Evolutionary conservation across 495 filamentous ascomycete species (phyloP).

Genomic region (Xylaria venustula): DNA sequence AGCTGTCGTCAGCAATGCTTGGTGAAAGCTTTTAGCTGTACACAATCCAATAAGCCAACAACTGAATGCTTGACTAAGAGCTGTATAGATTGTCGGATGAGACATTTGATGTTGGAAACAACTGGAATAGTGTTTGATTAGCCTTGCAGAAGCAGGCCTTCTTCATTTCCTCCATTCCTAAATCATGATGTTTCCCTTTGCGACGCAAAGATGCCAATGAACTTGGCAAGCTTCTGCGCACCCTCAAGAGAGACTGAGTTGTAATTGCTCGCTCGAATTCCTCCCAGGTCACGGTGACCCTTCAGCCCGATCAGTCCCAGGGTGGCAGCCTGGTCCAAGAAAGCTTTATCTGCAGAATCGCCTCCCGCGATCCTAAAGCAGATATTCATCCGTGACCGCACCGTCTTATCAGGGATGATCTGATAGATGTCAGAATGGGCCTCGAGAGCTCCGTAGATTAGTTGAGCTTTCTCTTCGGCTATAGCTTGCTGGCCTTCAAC

Average conservation of each 20-base stretch:
- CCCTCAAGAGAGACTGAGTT: slow-evolving; percentile 53
- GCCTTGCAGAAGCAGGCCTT: too few species aligned
- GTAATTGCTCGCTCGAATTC: slow-evolving; percentile 57
- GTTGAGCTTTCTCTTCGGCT: slow-evolving; percentile 60
- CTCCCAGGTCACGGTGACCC: slow-evolving; percentile 69
- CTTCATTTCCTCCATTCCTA: too few species aligned
- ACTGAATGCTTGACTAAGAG: too few species aligned
- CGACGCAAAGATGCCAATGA: slow-evolving; percentile 54
- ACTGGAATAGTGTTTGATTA: too few species aligned
- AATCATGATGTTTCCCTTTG: too few species aligned
- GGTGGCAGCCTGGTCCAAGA: slow-evolving; percentile 63
- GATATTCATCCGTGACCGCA: slow-evolving; percentile 79
- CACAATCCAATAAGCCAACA: too few species aligned
- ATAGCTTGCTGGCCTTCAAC: slow-evolving; percentile 61
- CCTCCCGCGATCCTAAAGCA: slow-evolving; percentile 63
- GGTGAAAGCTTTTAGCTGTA: too few species aligned
- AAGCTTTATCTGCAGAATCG: slow-evolving; percentile 57
- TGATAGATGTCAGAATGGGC: slow-evolving; percentile 52
- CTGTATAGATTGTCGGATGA: too few species aligned
- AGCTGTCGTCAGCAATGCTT: too few species aligned
- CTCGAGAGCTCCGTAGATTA: slow-evolving; percentile 69
- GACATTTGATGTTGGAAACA: too few species aligned
- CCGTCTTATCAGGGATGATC: slow-evolving; percentile 64
- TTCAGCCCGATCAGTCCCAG: slow-evolving; percentile 64
- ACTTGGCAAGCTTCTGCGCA: slow-evolving; percentile 51